Evolutionary conservation across 2,329 filamentous ascomycete species (phyloP).

Genomic region (Botryotinia globosa): DNA sequence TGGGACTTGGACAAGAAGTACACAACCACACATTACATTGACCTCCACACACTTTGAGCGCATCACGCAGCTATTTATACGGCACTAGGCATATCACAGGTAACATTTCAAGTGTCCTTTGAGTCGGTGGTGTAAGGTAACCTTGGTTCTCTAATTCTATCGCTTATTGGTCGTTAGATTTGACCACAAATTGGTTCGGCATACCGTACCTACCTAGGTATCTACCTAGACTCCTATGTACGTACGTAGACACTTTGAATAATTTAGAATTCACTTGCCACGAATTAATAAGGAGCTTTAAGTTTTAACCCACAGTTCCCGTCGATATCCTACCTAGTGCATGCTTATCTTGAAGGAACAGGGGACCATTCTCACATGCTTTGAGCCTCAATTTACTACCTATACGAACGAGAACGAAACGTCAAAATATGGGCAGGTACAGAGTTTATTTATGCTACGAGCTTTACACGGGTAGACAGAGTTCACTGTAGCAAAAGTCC

Average conservation of each 20-base stretch:
- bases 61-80: background rate
- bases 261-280: background rate
- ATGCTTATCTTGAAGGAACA: constrained; percentile 9
- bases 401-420: background rate
- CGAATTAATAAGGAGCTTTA: background rate
- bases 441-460: background rate
- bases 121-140: background rate
- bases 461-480: background rate
- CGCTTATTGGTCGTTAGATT: background rate
- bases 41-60: background rate
- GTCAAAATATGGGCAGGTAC: background rate
- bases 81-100: background rate
- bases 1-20: background rate
- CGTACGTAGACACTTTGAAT: background rate
- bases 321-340: background rate
- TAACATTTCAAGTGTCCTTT: background rate
- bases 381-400: background rate
- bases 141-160: background rate
- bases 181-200: background rate
- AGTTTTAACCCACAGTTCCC: background rate
- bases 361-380: background rate
- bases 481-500: background rate
- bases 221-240: background rate
- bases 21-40: background rate
- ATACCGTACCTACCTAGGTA: too few relatives aligned